Conservation (phyloP, 257 asterid species). For the Solanum chiquidenum region DNA sequence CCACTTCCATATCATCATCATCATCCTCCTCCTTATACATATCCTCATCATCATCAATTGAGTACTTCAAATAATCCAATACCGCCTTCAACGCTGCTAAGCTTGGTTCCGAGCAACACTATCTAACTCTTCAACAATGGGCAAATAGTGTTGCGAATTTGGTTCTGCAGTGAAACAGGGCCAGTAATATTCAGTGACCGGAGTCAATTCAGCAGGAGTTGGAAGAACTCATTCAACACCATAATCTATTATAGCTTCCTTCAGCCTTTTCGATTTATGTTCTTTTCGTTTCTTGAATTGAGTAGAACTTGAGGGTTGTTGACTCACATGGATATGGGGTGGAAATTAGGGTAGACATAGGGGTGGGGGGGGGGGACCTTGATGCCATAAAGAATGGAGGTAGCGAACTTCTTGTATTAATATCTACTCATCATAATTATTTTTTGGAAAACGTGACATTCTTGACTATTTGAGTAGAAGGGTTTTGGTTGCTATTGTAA, state of each 20-base stretch:
- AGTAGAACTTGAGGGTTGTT: background rate
- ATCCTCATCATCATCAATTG: too few relatives aligned
- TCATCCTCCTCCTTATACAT: too few relatives aligned
- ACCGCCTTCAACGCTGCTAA: too few relatives aligned
- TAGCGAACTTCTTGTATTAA: background rate
- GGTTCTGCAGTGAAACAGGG: too few relatives aligned
- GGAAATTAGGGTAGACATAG: too few relatives aligned
- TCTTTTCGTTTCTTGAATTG: background rate
- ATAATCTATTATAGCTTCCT: background rate
- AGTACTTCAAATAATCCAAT: too few relatives aligned
- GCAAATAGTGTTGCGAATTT: too few relatives aligned
- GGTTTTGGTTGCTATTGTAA: background rate
- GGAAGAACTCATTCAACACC: background rate
- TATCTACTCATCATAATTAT: background rate
- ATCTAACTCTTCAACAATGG: too few relatives aligned
- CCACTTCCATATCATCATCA: too few relatives aligned
- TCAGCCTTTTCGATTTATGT: background rate
- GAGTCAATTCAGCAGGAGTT: background rate
- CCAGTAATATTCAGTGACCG: background rate
- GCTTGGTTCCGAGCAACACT: too few relatives aligned
- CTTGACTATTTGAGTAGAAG: background rate
- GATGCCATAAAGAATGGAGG: background rate
- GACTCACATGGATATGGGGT: background rate
- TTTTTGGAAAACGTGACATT: background rate
- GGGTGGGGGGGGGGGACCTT: background rate